A percentile compares a stretch with the other conserved stretches of the same genome.
Evolutionary conservation across 139 green algal genomes (phyloP).

Genomic region (Monoraphidium neglectum): DNA sequence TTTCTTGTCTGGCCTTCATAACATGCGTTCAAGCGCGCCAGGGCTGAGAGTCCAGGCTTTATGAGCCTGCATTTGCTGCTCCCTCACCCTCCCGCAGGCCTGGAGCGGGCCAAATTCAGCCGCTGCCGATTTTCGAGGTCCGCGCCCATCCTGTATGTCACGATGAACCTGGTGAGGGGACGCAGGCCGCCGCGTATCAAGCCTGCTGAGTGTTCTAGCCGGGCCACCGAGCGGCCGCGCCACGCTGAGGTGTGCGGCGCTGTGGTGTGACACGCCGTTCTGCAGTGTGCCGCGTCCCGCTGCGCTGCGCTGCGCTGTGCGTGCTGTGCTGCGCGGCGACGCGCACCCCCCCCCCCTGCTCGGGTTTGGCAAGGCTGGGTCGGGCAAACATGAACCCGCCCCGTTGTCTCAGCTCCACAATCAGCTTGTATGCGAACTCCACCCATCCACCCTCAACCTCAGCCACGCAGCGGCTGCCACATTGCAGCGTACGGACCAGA

Average conservation of each 20-base stretch:
- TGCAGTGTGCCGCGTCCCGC: no score
- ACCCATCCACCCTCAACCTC: not conserved
- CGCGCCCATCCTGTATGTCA: conserved; percentile 5
- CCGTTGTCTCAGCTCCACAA: no score
- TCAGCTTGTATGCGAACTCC: not conserved
- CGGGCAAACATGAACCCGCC: no score
- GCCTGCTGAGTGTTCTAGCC: not conserved
- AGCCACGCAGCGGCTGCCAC: not conserved
- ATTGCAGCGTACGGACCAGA: conserved; percentile 8
- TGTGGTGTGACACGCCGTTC: no score
- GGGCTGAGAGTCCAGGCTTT: not conserved
- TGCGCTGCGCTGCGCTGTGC: no score
- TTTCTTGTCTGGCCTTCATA: not conserved
- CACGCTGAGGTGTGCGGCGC: not conserved
- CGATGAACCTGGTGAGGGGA: not conserved
- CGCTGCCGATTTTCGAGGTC: conserved; percentile 20
- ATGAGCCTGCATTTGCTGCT: not conserved
- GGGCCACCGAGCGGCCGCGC: not conserved
- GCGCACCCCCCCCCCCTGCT: no score
- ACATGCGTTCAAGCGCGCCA: not conserved
- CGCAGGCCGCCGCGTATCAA: not conserved
- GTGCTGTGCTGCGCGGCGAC: not conserved
- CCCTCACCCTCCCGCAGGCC: not conserved
- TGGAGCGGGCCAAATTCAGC: not conserved
- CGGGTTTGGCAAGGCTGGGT: no score